Conservation (phyloP, 2,329 filamentous ascomycete genomes). For the Cercospora sp. region DNA sequence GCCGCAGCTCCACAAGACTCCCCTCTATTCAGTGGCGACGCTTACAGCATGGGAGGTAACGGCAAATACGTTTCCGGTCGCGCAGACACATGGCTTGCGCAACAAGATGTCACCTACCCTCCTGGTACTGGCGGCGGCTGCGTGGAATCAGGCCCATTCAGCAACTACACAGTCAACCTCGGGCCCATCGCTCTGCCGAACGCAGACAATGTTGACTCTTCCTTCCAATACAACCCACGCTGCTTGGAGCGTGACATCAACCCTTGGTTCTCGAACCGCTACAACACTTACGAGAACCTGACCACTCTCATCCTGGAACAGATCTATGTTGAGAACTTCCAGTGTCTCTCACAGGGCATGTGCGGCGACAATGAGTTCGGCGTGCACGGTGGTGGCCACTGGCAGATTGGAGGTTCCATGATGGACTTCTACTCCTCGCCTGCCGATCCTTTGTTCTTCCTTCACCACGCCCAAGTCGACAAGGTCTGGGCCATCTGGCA, state of each 20-base stretch:
- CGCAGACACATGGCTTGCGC: slow-evolving; percentile 32
- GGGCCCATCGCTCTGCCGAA: slow-evolving; percentile 36
- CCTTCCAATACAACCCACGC: slow-evolving; percentile 28
- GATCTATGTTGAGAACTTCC: slow-evolving; percentile 33
- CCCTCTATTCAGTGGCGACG: slow-evolving; percentile 58
- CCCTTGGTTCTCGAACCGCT: slow-evolving; percentile 25
- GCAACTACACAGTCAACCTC: slow-evolving; percentile 42
- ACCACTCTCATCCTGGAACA: slow-evolving; percentile 25
- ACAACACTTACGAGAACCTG: slow-evolving; percentile 28
- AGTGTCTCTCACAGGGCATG: slow-evolving; percentile 36
- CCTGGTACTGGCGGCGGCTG: slow-evolving; percentile 59
- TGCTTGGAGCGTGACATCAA: slow-evolving; percentile 30
- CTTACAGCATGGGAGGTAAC: slow-evolving; percentile 43
- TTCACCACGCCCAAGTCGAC: slow-evolving; percentile 51
- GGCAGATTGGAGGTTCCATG: slow-evolving; percentile 49
- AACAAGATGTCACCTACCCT: slow-evolving; percentile 42
- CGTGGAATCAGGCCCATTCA: slow-evolving; percentile 55
- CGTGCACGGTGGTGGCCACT: slow-evolving; percentile 51
- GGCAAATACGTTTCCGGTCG: slow-evolving; percentile 34
- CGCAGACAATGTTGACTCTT: slow-evolving; percentile 33
- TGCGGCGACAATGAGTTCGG: slow-evolving; percentile 35
- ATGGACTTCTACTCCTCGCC: slow-evolving; percentile 50
- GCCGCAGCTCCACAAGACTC: slow-evolving; percentile 40
- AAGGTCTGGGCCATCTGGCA: slow-evolving; percentile 53
- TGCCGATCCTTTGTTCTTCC: slow-evolving; percentile 51